A percentile compares a stretch with the other conserved stretches of the same genome.
Evolutionary conservation across 352 stramenopile genomes (phyloP).

Genomic region (Phytophthora crassamura): DNA sequence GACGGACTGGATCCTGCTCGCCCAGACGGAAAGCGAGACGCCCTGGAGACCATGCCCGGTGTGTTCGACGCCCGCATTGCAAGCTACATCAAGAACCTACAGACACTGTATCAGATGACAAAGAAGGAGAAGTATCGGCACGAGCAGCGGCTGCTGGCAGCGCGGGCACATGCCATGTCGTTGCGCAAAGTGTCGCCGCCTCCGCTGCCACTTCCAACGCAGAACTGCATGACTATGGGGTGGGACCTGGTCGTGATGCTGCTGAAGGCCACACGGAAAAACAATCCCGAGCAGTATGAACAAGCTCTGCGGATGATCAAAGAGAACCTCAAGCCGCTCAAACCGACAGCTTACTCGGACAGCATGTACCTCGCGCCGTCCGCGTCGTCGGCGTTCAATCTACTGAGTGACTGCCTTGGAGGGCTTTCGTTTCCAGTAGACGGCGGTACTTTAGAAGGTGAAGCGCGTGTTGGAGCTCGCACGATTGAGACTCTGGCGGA

Average conservation of each 20-base stretch:
- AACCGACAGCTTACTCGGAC: slow-evolving; percentile 82
- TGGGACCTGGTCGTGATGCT: slow-evolving; percentile 83
- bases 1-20: slow-evolving; percentile 21
- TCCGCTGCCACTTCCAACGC: slow-evolving; percentile 78
- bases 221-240: slow-evolving; percentile 86
- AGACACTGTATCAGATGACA: slow-evolving; percentile 72
- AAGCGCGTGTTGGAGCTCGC: slow-evolving; percentile 44
- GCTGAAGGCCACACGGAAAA: slow-evolving; percentile 66
- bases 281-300: slow-evolving; percentile 75
- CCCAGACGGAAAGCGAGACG: slow-evolving; percentile 23
- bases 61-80: slow-evolving; percentile 76
- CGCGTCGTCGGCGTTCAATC: slow-evolving; percentile 73
- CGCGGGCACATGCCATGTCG: slow-evolving; percentile 61
- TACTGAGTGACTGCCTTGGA: slow-evolving; percentile 73
- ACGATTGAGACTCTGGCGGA: slow-evolving; percentile 84
- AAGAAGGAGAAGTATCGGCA: slow-evolving; percentile 87
- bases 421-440: slow-evolving; percentile 41
- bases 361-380: slow-evolving; percentile 87
- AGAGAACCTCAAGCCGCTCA: slow-evolving; percentile 66
- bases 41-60: slow-evolving; percentile 34
- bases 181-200: slow-evolving; percentile 75
- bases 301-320: slow-evolving; percentile 80
- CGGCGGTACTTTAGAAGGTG: slow-evolving; percentile 19
- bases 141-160: slow-evolving; percentile 68
- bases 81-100: slow-evolving; percentile 76